Evolutionary conservation across 495 filamentous ascomycete genomes (phyloP), one percentile per base, ranked within the genome.

Genomic region (Apodospora peruviana): DNA sequence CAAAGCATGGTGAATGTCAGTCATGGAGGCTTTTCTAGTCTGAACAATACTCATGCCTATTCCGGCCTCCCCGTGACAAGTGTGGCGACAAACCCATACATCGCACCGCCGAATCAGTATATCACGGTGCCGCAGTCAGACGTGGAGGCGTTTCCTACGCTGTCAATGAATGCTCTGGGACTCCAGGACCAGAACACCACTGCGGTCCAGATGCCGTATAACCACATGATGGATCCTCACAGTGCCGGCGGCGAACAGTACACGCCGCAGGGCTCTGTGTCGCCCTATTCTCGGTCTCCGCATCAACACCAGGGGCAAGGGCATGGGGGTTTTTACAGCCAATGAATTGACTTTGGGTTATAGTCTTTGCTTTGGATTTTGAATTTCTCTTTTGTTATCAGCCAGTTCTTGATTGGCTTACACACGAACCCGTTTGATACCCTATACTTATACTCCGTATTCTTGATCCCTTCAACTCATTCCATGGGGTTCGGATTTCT

Each of bases 211-310:
- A 48, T 53, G 47, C 14, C n/a, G 35, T 70, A 67, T n/a, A 45
- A 57, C 23, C 50, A 51, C 29, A 56, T 68, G 44, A 55, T 57
- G 7, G 58, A 61, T 45, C 51, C 59, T 14, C 45, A 51, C 17
- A 59, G 58, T 42, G 60, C 60, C 32, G 43, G 54, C 10, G 44
- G 51, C 23, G 61, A 66, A 32, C 69, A 64, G 19, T 75, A 63
- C 23, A 65, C 58, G 20, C 61, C 68, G 36, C 68, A 62, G 19
- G 66, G 67, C n/a, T 71, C 70, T 12, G 59, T 63, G 7, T 73
- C 72, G 43, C 68, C 69, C 2, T 75, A 62, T 48, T 48, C 48
- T 9, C 70, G 63, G 24, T 73, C 69, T 22, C 69, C 70, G n/a
- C 60, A 69, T 36, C 67, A 59, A 14, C 27, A 32, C 7, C 27